These are phyloP conservation scores for Tricholoma sp. DNA, from an alignment of 768 basidiomycete species.

Conservation along the genomic window DNA sequence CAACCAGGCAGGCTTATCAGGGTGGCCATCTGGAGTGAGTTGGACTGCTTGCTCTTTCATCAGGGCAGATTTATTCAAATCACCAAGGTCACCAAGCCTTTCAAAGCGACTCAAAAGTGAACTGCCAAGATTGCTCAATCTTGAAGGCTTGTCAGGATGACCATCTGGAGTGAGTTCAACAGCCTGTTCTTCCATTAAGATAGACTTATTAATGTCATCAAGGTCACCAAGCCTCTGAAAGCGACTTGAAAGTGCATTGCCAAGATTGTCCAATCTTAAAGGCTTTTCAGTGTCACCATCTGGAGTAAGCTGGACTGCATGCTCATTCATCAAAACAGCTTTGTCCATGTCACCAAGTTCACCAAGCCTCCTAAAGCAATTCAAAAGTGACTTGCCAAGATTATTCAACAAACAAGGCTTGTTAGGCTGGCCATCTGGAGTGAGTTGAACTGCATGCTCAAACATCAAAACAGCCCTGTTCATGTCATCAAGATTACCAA, in stretches of 20 bases:
- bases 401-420: not conserved
- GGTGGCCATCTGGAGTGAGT: no score
- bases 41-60: no score
- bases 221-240: not conserved
- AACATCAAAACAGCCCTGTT: not conserved
- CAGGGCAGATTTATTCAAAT: no score
- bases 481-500: not conserved
- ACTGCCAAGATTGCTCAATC: not conserved
- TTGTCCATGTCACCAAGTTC: not conserved
- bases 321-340: not conserved
- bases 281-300: not conserved
- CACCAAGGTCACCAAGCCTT: not conserved
- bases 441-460: not conserved
- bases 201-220: not conserved
- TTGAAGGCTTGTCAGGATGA: not conserved
- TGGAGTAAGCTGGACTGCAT: not conserved
- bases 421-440: not conserved
- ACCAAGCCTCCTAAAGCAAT: not conserved
- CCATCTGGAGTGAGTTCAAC: not conserved
- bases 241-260: not conserved
- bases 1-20: no score
- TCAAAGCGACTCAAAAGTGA: not conserved
- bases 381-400: not conserved
- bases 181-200: not conserved
- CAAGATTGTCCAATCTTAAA: not conserved